Evolutionary conservation across 805 yeast species (phyloP), one percentile per base, ranked within the genome.

Genomic region (Zygotorulaspora danielsina): DNA sequence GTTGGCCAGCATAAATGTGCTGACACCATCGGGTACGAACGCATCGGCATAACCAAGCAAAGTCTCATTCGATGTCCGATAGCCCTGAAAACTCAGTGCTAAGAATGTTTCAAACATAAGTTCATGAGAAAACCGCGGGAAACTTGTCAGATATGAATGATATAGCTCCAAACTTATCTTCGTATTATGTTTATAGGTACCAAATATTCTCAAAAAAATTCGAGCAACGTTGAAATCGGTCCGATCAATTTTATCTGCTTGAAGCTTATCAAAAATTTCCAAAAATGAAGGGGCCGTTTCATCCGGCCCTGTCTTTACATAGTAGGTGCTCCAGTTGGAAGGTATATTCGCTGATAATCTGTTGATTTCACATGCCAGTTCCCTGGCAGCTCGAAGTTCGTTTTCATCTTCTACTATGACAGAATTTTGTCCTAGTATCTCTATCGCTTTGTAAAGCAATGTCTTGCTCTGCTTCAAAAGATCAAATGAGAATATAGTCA

Each of bases 21-120:
- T 31, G 12, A 63, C 30, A 15, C 43, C 50, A 10, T 48, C 46
- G 10, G 63, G 51, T 54, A 62, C 8, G 65, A 57, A 42, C 5
- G 55, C 62, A 33, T 71, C 66, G 1, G 75, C 75, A 8, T 70
- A 55, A 16, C 57, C 55, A 12, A 70, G 46, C 33, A 55, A 54
- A 0, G 57, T 53, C 8, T 48, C 45, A n/a, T 63, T 59, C 2
- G 54, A 38, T 1, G 58, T 52, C 17, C 56, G 55, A 20, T 68
- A 65, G 3, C 73, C 63, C 33, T 67, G 69, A 48, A 64, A 69
- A 31, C 71, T 59, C 17, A 67, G 66, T 6, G 65, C 58, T 36
- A 67, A 64, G 18, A 72, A 64, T 41, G 72, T 48, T 22, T 67
- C 65, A 22, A 62, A 56, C 57, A 68, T 74, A 10, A 72, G 57